Percentiles rank a stretch among this genome's conserved stretches.
Evolutionary conservation across 2,329 filamentous ascomycete genomes (phyloP).

Genomic region (Exophiala bonariae): DNA sequence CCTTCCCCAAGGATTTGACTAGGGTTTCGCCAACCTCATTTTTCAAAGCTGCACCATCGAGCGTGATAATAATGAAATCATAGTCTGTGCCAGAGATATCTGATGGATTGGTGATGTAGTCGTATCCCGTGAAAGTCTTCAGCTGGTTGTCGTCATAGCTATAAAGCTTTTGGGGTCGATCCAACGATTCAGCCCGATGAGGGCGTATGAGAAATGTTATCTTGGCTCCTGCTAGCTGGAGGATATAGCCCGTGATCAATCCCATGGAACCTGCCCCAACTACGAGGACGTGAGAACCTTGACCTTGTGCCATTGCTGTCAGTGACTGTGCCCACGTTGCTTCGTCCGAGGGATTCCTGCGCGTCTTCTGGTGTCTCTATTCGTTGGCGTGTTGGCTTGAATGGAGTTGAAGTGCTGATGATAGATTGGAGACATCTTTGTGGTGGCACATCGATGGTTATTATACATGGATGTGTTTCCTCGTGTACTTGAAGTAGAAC

Average conservation of each 20-base stretch:
- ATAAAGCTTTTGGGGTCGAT: conserved; percentile 3
- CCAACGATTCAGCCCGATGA: conserved; percentile 3
- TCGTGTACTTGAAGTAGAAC: no score
- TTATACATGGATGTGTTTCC: no score
- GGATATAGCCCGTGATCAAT: conserved; percentile 4
- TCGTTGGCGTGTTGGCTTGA: no score
- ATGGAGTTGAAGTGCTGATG: no score
- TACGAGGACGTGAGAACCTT: not conserved
- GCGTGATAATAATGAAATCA: conserved; percentile 6
- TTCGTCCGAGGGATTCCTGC: no score
- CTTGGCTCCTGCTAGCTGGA: not conserved
- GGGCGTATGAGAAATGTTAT: conserved; percentile 7
- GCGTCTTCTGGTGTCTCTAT: no score
- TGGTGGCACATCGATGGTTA: no score
- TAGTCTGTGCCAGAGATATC: conserved; percentile 2
- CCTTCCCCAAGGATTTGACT: conserved; percentile 1
- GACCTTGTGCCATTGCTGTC: conserved; percentile 1
- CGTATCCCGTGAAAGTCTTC: conserved; percentile 5
- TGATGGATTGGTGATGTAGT: conserved; percentile 1
- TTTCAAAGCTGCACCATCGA: conserved; percentile 5
- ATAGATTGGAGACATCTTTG: no score
- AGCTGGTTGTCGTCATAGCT: conserved; percentile 6
- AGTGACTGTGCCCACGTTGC: no score
- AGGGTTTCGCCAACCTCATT: conserved; percentile 4
- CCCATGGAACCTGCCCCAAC: conserved; percentile 8